Base-by-base conservation (phyloP, 2,329 filamentous ascomycete species). In the Cytospora piceae region DNA sequence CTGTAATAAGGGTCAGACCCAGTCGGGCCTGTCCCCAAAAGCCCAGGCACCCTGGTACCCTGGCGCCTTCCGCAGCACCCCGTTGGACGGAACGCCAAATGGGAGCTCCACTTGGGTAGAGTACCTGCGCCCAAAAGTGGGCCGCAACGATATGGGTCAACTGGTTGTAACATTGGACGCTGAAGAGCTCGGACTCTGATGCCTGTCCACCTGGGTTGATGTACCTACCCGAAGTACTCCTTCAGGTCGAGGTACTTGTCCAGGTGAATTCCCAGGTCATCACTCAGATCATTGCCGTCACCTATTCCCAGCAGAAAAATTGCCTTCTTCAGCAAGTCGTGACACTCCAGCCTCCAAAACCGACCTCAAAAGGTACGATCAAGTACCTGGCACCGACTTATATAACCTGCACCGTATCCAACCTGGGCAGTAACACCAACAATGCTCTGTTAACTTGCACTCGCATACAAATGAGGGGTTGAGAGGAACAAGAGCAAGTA, bases 1-100 rank as follows among this genome's bases (percentile, higher is more conserved):
- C 54, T 49, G 56, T 63, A 62, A 65, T 65, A 65, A 62, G 64
- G 58, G 58, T 62, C 54, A 53, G 63, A 63, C 60, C 60, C 60
- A 63, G 60, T 53, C 27, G 37, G 49, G 46, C 29, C 27, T 32
- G 14, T 20, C 55, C 60, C 34, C 60, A 37, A 49, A 22, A 55
- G 27, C 34, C 60, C 49, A 51, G 60, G 60, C 52, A 22, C n/a
- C 46, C 46, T 24, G n/a, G 46, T 20, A 24, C 46, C 46, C 46
- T 49, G 22, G 22, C n/a, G 20, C 46, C 46, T 49, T 49, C 46
- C 46, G n/a, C 22, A 20, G 11, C 46, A n/a, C 46, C 46, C 46
- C 46, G 46, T 49, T 49, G 46, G 46, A 49, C 8, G 42, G 22
- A 7, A 22, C n/a, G 31, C 32, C 52, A 53, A 52, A 56, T 46